Base-by-base conservation (phyloP, 257 asterid species). In the Prunella vulgaris region DNA sequence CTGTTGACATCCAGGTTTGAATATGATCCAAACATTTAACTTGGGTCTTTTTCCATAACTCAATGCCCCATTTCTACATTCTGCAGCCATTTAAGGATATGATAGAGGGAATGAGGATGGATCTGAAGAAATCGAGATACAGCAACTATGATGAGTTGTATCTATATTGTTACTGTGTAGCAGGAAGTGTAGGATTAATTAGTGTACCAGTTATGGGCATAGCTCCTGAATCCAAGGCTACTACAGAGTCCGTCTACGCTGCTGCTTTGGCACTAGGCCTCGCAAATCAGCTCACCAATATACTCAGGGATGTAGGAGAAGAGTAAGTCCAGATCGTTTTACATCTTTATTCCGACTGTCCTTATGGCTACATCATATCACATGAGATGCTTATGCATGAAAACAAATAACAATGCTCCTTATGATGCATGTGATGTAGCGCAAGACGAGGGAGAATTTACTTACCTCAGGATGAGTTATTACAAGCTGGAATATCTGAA, bases 21-120 rank as follows among this genome's bases (percentile, higher is more conserved):
- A 57, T 4, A 25, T 14, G 21, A 25, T 5, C 12, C 10, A 49
- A 49, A 5, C 1, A 15, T 49, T n/a, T 49, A 5, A 49, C 25
- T 14, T 49, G 22, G 6, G 6, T 42, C 4, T 42, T 42, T 13
- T 42, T 42, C 17, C 51, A 40, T 40, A 13, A 42, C 51, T 14
- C 12, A 35, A 35, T 35, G 42, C 42, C 12, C 38, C 15, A 42
- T 42, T 42, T 42, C 18, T 42, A 14, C 51, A 42, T 42, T 22
- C 69, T 78, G 87, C 87, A 92, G 97, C 97, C 96, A 38, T 92
- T 92, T 44, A 81, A 88, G 75, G 96, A 92, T 67, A 87, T 92
- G 96, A 85, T 89, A 40, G 97, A 89, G 79, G 96, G 97, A 76
- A 92, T 92, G 97, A 79, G 96, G 59, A 76, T 83, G 87, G 96